These are phyloP conservation scores for Choiromyces venosus DNA, from an alignment of 495 filamentous ascomycete species.

Conservation along the genomic window DNA sequence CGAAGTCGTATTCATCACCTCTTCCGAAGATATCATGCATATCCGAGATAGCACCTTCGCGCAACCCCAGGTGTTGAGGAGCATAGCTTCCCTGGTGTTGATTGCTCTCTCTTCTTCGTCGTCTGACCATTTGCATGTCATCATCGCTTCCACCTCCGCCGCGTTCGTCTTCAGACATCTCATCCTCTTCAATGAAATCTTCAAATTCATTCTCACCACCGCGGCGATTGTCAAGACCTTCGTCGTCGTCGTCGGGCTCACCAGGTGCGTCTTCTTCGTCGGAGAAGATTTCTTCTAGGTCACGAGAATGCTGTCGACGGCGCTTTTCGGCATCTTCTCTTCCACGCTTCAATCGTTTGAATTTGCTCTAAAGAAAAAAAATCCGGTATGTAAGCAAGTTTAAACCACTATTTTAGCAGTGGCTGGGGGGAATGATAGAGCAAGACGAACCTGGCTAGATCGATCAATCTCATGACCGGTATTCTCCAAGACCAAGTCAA, in stretches of 20 bases:
- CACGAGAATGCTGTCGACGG: constrained; percentile 55
- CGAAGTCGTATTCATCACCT: constrained; percentile 91
- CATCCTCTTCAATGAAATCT: constrained; percentile 96
- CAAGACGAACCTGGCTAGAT: constrained; percentile 24
- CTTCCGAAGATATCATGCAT: constrained; percentile 94
- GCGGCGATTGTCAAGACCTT: constrained; percentile 49
- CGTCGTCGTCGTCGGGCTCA: constrained; percentile 54
- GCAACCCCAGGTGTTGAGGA: constrained; percentile 51
- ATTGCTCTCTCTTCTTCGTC: constrained; percentile 30
- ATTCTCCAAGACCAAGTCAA: constrained; percentile 67
- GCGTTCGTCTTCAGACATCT: constrained; percentile 72
- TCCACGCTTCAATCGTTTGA: constrained; percentile 91
- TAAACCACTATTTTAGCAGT: neutral
- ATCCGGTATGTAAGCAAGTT: constrained; percentile 8
- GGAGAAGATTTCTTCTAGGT: constrained; percentile 83
- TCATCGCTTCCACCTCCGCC: constrained; percentile 69
- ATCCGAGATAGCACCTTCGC: constrained; percentile 86
- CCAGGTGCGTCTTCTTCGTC: constrained; percentile 73
- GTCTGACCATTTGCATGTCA: constrained; percentile 70
- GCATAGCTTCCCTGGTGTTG: constrained; percentile 32
- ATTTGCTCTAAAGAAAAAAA: constrained; percentile 60
- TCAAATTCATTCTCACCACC: constrained; percentile 78
- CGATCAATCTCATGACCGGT: constrained; percentile 35
- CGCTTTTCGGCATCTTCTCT: constrained; percentile 67
- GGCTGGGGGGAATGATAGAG: neutral